phyloP scores from a whole-genome alignment of 441 rosid genomes.

The Mallotus repandus region DNA sequence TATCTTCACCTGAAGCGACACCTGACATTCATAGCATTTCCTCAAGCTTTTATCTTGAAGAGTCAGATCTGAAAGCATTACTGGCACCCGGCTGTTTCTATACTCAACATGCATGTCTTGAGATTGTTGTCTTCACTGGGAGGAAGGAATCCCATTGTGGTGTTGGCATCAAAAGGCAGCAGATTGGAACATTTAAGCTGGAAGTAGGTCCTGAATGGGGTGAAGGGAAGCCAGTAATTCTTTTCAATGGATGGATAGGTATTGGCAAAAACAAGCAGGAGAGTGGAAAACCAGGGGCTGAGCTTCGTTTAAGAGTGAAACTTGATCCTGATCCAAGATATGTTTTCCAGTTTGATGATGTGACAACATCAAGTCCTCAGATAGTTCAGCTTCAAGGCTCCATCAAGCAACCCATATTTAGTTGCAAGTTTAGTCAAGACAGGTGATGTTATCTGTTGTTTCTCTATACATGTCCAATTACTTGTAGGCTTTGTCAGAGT shows the following conservation, averaged over 20 bases:
- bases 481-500: not conserved
- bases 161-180: slow-evolving; percentile 74
- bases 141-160: slow-evolving; percentile 74
- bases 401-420: slow-evolving; percentile 84
- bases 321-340: slow-evolving; percentile 95
- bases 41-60: slow-evolving; percentile 85
- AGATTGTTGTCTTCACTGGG: slow-evolving; percentile 62
- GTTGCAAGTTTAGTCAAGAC: slow-evolving; percentile 89
- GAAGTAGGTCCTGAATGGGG: slow-evolving; percentile 93
- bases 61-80: slow-evolving; percentile 78
- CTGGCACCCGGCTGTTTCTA: slow-evolving; percentile 77
- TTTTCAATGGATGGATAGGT: slow-evolving; percentile 85
- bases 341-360: slow-evolving; percentile 90
- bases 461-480: not conserved
- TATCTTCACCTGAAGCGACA: slow-evolving; percentile 65
- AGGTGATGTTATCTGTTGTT: slow-evolving; percentile 47
- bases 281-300: slow-evolving; percentile 54
- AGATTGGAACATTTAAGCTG: slow-evolving; percentile 74
- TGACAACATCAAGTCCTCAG: slow-evolving; percentile 80
- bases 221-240: slow-evolving; percentile 64
- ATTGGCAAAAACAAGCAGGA: slow-evolving; percentile 78
- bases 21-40: slow-evolving; percentile 74
- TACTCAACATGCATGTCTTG: slow-evolving; percentile 61
- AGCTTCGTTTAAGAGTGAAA: slow-evolving; percentile 84
- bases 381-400: slow-evolving; percentile 93